Percentiles rank a stretch among this genome's conserved stretches.
Conservation (phyloP, 129 eudicot genomes). For the Lactuca saligna region DNA sequence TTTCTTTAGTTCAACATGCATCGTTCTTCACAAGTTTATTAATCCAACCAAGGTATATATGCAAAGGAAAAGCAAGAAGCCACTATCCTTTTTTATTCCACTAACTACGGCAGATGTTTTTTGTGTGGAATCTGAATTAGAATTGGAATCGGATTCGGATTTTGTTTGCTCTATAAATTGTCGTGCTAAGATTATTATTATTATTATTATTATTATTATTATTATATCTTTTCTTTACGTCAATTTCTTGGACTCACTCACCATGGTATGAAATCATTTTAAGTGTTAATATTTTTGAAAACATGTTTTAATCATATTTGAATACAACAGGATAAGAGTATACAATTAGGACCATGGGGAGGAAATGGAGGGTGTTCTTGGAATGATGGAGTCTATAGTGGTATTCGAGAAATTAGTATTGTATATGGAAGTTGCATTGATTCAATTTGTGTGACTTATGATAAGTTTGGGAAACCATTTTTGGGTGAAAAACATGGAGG, state of each 20-base stretch:
- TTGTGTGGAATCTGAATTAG: not conserved
- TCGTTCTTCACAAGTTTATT: not conserved
- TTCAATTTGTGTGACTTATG: slow-evolving; percentile 61
- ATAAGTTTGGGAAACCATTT: slow-evolving; percentile 49
- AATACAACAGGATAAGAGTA: slow-evolving; percentile 23
- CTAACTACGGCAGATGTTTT: slow-evolving; percentile 4
- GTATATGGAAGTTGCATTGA: slow-evolving; percentile 59
- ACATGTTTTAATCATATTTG: not conserved
- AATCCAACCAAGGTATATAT: not conserved
- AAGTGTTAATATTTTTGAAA: too few species aligned
- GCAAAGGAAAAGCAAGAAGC: slow-evolving; percentile 13
- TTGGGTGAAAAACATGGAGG: slow-evolving; percentile 62
- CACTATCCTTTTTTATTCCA: not conserved
- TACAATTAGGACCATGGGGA: slow-evolving; percentile 64
- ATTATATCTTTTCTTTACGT: not conserved
- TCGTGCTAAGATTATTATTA: not conserved
- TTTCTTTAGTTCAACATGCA: not conserved
- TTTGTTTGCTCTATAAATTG: slow-evolving; percentile 6
- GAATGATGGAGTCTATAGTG: slow-evolving; percentile 56
- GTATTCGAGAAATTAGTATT: slow-evolving; percentile 57
- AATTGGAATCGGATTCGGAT: slow-evolving; percentile 9
- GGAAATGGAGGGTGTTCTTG: slow-evolving; percentile 54
- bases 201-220: not conserved
- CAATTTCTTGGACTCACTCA: slow-evolving; percentile 5
- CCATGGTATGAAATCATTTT: slow-evolving; percentile 40